A percentile compares a stretch with the other conserved stretches of the same genome.
Evolutionary conservation across 2,329 filamentous ascomycete genomes (phyloP).

Genomic region (Apiospora sp.): DNA sequence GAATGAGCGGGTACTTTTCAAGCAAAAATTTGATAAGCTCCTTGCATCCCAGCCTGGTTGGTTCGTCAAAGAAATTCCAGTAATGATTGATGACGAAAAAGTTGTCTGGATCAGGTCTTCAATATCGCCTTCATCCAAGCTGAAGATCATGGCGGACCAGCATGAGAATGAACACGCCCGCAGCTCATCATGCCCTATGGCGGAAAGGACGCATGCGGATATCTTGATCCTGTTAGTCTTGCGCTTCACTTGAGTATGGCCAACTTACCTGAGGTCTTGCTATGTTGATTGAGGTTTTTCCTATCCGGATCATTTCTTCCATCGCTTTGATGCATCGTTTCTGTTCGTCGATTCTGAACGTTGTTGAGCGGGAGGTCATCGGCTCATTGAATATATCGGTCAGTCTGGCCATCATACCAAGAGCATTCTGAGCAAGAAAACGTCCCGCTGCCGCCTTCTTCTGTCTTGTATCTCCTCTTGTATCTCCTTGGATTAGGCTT

Average conservation of each 20-base stretch:
- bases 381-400: slow-evolving; percentile 80
- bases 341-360: slow-evolving; percentile 71
- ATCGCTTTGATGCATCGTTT: slow-evolving; percentile 82
- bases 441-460: slow-evolving; percentile 68
- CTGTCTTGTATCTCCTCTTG: slow-evolving; percentile 50
- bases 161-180: slow-evolving; percentile 81
- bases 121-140: slow-evolving; percentile 80
- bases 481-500: slow-evolving; percentile 48
- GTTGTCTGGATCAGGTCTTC: slow-evolving; percentile 85
- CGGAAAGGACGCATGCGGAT: slow-evolving; percentile 89
- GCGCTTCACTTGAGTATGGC: background rate
- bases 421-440: slow-evolving; percentile 83
- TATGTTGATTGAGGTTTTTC: slow-evolving; percentile 75
- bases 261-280: slow-evolving; percentile 81
- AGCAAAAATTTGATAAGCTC: slow-evolving; percentile 72
- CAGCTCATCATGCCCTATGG: slow-evolving; percentile 77
- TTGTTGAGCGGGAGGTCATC: slow-evolving; percentile 46
- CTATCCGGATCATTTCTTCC: slow-evolving; percentile 84
- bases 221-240: slow-evolving; percentile 63
- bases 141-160: slow-evolving; percentile 81
- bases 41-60: slow-evolving; percentile 66
- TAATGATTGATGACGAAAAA: slow-evolving; percentile 86
- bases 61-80: slow-evolving; percentile 73
- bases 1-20: slow-evolving; percentile 63
- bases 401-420: slow-evolving; percentile 86